A percentile compares a stretch with the other conserved stretches of the same genome.
Conservation (phyloP, 768 basidiomycete genomes). For the Calocybe indica region DNA sequence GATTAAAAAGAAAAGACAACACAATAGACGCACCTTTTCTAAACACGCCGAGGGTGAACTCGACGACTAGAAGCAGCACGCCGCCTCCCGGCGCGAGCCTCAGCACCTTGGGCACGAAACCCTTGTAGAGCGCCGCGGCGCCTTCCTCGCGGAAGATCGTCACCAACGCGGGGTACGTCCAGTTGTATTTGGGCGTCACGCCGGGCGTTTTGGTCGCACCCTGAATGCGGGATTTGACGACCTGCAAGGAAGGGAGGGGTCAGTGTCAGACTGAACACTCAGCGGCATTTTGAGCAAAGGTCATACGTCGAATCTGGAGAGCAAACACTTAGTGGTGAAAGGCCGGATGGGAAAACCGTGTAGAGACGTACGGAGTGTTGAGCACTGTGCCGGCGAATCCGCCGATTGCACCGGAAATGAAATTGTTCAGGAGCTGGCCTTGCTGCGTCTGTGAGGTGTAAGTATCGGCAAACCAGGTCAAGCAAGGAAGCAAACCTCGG, state of each 20-base stretch:
- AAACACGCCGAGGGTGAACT: conserved; percentile 75
- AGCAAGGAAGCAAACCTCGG: conserved; percentile 50
- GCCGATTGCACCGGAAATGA: conserved; percentile 84
- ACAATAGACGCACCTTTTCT: conserved; percentile 47
- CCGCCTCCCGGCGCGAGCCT: conserved; percentile 95
- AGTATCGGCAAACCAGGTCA: not conserved
- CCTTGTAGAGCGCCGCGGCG: conserved; percentile 81
- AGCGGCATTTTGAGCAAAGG: not conserved
- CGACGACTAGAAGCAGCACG: conserved; percentile 89
- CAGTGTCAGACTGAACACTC: not conserved
- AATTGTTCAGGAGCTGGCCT: conserved; percentile 81
- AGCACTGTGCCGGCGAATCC: conserved; percentile 85
- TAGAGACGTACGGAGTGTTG: conserved; percentile 77
- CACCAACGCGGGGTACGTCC: conserved; percentile 87
- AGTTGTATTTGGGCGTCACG: conserved; percentile 82
- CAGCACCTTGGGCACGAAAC: conserved; percentile 93
- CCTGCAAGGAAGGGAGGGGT: conserved; percentile 38
- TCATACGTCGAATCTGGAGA: conserved; percentile 41
- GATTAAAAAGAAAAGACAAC: not conserved
- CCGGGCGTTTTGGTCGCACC: conserved; percentile 60
- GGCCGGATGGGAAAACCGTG: not conserved
- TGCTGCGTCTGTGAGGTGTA: conserved; percentile 45
- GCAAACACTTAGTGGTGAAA: not conserved
- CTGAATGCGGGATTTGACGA: conserved; percentile 70
- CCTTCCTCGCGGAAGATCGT: conserved; percentile 89